Base-by-base conservation (phyloP, 164 flowering plant species). In the Echeveria elegans region DNA sequence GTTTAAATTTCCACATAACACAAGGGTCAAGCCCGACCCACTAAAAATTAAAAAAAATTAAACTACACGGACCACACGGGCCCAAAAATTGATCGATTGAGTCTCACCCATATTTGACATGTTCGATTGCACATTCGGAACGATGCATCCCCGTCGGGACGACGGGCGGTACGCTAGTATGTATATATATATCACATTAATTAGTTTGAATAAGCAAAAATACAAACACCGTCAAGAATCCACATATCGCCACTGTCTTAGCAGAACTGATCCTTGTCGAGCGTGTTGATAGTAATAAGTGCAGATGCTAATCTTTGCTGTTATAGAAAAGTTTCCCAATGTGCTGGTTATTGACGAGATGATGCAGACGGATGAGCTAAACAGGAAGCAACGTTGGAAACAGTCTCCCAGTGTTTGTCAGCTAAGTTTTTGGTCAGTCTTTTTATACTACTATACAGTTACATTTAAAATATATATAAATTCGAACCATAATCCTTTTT, bases 191-290 rank as follows among this genome's bases (percentile, higher is more conserved):
- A 52, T 52, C 9, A 21, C 28, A 52, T 21, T 52, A 52, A 9
- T 21, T 52, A 52, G 58, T 23, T 52, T 8, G 28, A 52, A 9
- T 12, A 7, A 52, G 58, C 58, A 21, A 52, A 52, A 29, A 52
- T 52, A 52, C 58, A 52, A 52, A 52, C 58, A 52, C 58, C 29
- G 58, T 52, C 58, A 52, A 24, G 58, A 52, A n/a, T 52, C 58
- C 10, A 52, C 58, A 52, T 52, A 7, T 52, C 29, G 58, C 23
- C 58, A 52, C 58, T 52, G 58, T 52, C 8, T 52, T 12, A 52
- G 58, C 58, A 52, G 58, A 52, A 23, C 15, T 52, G 58, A 52
- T 52, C 28, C 26, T 23, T 52, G 58, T 52, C 58, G 58, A 23
- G 24, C 58, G 47, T 43, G 47, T 21, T n/a, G 56, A 5, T 52